phyloP scores from a whole-genome alignment of 177 flowering plant species.

The Tripterygium wilfordii region DNA sequence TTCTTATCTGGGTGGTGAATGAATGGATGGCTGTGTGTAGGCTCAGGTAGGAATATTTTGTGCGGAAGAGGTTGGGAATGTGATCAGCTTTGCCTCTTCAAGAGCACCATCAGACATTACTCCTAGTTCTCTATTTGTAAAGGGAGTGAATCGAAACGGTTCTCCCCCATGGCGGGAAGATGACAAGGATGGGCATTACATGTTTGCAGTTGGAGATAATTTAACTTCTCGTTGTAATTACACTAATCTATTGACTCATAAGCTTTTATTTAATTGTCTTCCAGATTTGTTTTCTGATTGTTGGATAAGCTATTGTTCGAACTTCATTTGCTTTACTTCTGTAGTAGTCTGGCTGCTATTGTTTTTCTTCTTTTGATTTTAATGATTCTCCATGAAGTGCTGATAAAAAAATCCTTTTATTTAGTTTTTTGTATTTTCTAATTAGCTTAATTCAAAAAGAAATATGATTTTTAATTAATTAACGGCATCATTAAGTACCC shows the following conservation, averaged over 20 bases:
- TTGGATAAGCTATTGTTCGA: too few relatives aligned
- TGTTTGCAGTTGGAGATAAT: conserved; percentile 88
- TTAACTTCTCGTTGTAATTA: conserved; percentile 96
- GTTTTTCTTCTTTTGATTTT: too few relatives aligned
- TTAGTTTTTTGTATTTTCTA: too few relatives aligned
- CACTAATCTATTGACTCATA: conserved; percentile 38
- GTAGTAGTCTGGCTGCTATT: too few relatives aligned
- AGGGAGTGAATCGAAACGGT: conserved; percentile 81
- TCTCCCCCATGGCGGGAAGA: conserved; percentile 93
- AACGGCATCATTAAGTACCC: too few relatives aligned
- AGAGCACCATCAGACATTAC: conserved; percentile 54
- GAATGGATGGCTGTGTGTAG: conserved; percentile 94
- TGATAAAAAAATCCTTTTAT: too few relatives aligned
- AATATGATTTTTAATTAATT: too few relatives aligned
- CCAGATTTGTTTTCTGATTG: too few relatives aligned
- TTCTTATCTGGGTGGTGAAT: conserved; percentile 34
- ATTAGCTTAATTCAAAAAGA: too few relatives aligned
- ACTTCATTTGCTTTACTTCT: too few relatives aligned
- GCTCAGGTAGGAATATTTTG: conserved; percentile 83
- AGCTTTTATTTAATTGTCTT: too few relatives aligned
- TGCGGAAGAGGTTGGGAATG: conserved; percentile 89
- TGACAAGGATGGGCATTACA: conserved; percentile 98
- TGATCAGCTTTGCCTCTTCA: conserved; percentile 70
- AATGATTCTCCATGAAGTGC: too few relatives aligned
- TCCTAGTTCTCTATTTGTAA: conserved; percentile 44